Percentiles rank a stretch among this genome's conserved stretches.
phyloP scores from a whole-genome alignment of 2,329 filamentous ascomycete genomes.

The Thermoascus crustaceus region DNA sequence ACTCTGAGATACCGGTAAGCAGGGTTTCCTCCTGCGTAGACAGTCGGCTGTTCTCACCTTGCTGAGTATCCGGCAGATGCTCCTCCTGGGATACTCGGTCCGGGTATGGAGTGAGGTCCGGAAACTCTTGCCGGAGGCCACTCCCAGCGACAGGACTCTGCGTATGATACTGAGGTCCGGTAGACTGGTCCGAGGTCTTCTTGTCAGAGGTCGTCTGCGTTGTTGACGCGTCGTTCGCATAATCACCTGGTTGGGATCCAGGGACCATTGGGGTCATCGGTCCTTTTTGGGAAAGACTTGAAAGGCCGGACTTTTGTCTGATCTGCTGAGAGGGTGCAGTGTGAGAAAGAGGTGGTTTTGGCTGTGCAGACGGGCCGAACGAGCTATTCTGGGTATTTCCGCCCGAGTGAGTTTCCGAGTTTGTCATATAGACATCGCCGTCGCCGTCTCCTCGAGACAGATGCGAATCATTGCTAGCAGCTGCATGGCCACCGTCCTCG shows the following conservation, averaged over 20 bases:
- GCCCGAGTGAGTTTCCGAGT: slow-evolving; percentile 38
- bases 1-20: slow-evolving; percentile 18
- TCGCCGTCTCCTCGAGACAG: slow-evolving; percentile 34
- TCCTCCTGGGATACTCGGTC: slow-evolving; percentile 48
- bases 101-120: slow-evolving; percentile 45
- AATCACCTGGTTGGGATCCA: slow-evolving; percentile 53
- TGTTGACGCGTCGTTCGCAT: slow-evolving; percentile 80
- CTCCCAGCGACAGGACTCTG: slow-evolving; percentile 47
- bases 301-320: slow-evolving; percentile 38
- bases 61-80: slow-evolving; percentile 58
- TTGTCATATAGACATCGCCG: slow-evolving; percentile 56
- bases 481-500: slow-evolving; percentile 23
- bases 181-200: slow-evolving; percentile 66
- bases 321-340: slow-evolving; percentile 41
- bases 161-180: slow-evolving; percentile 59
- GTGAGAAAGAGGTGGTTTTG: slow-evolving; percentile 37
- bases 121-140: slow-evolving; percentile 37
- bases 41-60: slow-evolving; percentile 32
- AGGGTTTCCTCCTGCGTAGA: slow-evolving; percentile 21
- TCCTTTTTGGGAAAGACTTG: slow-evolving; percentile 40
- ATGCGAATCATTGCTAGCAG: slow-evolving; percentile 51
- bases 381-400: slow-evolving; percentile 40
- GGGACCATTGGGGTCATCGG: slow-evolving; percentile 52
- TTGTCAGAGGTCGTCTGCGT: slow-evolving; percentile 78
- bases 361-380: slow-evolving; percentile 44